Evolutionary conservation across 2,329 filamentous ascomycete genomes (phyloP).

Genomic region (Parastagonospora avenae): DNA sequence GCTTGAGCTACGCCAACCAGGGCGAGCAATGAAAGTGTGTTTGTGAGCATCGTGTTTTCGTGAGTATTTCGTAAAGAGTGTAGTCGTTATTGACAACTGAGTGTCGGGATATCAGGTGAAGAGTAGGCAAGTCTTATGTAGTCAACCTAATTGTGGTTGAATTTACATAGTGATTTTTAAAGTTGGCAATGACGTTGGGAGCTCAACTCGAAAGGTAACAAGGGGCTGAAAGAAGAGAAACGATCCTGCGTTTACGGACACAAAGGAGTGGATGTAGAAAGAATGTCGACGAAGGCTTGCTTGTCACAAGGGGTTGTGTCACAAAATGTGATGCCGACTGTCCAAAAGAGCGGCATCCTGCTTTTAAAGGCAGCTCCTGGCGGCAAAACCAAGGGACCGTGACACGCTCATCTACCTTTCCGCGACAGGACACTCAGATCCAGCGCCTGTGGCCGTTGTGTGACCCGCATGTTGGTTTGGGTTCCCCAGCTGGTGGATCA

Average conservation of each 20-base stretch:
- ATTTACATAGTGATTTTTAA: slow-evolving; percentile 14
- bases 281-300: slow-evolving; percentile 40
- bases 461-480: slow-evolving; percentile 22
- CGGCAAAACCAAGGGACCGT: slow-evolving; percentile 13
- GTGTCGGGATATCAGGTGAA: slow-evolving; percentile 16
- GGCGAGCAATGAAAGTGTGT: slow-evolving; percentile 31
- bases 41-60: slow-evolving; percentile 31
- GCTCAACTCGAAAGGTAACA: slow-evolving; percentile 17
- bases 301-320: slow-evolving; percentile 34
- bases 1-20: slow-evolving; percentile 35
- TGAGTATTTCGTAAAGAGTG: slow-evolving; percentile 9
- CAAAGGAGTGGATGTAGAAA: slow-evolving; percentile 36
- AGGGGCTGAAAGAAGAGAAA: slow-evolving; percentile 31
- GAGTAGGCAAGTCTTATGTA: slow-evolving; percentile 4
- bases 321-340: slow-evolving; percentile 29
- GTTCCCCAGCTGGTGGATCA: slow-evolving; percentile 17
- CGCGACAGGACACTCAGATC: slow-evolving; percentile 21
- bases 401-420: slow-evolving; percentile 18
- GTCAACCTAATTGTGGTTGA: slow-evolving; percentile 10
- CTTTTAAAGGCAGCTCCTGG: slow-evolving; percentile 24
- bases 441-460: slow-evolving; percentile 30
- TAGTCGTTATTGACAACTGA: slow-evolving; percentile 8
- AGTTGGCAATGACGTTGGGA: slow-evolving; percentile 6
- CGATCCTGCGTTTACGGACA: slow-evolving; percentile 37
- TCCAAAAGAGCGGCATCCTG: slow-evolving; percentile 20